phyloP scores from a whole-genome alignment of 1,284 basidiomycete species.

The Calocybe gambosa region DNA sequence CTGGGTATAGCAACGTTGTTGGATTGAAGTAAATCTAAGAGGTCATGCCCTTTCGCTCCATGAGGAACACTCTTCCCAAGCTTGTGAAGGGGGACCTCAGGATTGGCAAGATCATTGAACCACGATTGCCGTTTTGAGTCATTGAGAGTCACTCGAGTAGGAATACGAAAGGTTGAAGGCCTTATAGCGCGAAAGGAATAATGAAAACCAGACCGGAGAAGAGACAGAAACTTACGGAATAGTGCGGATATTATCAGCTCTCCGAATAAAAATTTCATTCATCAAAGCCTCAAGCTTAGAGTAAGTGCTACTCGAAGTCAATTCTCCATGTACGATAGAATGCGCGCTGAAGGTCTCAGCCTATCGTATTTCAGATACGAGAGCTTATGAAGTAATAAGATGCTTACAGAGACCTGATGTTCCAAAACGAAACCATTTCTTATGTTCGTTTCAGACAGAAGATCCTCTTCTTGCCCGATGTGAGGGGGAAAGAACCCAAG shows the following conservation, averaged over 20 bases:
- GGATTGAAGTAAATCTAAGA: slow-evolving; percentile 82
- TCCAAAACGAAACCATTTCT: slow-evolving; percentile 70
- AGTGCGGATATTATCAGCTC: slow-evolving; percentile 45
- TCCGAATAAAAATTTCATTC: slow-evolving; percentile 70
- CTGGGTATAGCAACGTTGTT: slow-evolving; percentile 80
- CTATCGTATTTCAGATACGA: slow-evolving; percentile 26
- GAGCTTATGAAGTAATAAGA: background rate
- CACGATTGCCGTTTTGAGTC: slow-evolving; percentile 85
- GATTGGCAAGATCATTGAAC: slow-evolving; percentile 89
- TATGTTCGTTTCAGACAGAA: slow-evolving; percentile 71
- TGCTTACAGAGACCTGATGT: slow-evolving; percentile 56
- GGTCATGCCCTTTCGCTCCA: slow-evolving; percentile 86
- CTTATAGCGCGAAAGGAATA: slow-evolving; percentile 31
- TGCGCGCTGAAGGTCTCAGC: slow-evolving; percentile 64
- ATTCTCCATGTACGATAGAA: slow-evolving; percentile 42
- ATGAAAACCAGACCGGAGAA: background rate
- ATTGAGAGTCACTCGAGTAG: slow-evolving; percentile 85
- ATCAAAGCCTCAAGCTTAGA: slow-evolving; percentile 73
- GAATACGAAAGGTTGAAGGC: slow-evolving; percentile 74
- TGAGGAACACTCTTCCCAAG: slow-evolving; percentile 90
- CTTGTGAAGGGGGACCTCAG: slow-evolving; percentile 81
- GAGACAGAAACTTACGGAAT: slow-evolving; percentile 51
- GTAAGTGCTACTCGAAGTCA: slow-evolving; percentile 51
- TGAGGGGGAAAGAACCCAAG: slow-evolving; percentile 83
- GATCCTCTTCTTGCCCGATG: slow-evolving; percentile 81